phyloP scores from a whole-genome alignment of 2,329 filamentous ascomycete species.

The Hawksworthiomyces lignivorus region DNA sequence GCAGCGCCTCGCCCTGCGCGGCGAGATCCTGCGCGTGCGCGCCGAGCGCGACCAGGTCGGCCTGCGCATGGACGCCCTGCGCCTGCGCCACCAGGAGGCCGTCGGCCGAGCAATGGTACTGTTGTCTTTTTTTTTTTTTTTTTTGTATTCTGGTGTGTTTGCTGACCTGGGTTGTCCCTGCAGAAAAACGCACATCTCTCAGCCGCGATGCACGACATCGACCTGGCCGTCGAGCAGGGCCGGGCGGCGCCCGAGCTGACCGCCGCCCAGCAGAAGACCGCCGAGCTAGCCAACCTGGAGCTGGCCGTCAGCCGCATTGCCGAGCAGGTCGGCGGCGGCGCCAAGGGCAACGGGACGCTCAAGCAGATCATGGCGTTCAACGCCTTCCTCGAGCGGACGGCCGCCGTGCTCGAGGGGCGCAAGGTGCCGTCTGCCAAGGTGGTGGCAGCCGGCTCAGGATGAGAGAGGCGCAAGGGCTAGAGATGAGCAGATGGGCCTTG shows the following conservation, averaged over 20 bases:
- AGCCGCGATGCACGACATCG: constrained; percentile 53
- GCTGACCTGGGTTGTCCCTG: not conserved
- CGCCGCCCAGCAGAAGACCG: constrained; percentile 37
- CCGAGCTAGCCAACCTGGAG: constrained; percentile 50
- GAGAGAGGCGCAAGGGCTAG: too few species aligned
- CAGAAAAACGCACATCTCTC: constrained; percentile 47
- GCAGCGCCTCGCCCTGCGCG: constrained; percentile 48
- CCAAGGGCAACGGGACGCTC: constrained; percentile 40
- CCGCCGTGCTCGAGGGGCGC: constrained; percentile 42
- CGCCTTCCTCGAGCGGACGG: constrained; percentile 53
- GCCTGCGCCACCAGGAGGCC: constrained; percentile 50
- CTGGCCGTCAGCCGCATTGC: constrained; percentile 47
- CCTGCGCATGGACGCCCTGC: constrained; percentile 55
- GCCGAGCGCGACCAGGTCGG: constrained; percentile 55
- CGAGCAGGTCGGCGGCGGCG: constrained; percentile 41
- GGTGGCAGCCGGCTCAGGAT: not conserved
- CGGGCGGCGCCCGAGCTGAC: constrained; percentile 37
- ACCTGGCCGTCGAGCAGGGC: constrained; percentile 40
- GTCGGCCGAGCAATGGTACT: constrained; percentile 44
- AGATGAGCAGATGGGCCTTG: too few species aligned
- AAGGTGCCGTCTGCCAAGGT: not conserved
- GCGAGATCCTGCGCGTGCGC: constrained; percentile 52
- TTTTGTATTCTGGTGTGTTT: not conserved
- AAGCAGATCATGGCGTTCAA: constrained; percentile 55
- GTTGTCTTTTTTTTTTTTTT: constrained; percentile 1